Evolutionary conservation across 108 stramenopile genomes (phyloP).

Genomic region (Fistulifera pelliculosa): DNA sequence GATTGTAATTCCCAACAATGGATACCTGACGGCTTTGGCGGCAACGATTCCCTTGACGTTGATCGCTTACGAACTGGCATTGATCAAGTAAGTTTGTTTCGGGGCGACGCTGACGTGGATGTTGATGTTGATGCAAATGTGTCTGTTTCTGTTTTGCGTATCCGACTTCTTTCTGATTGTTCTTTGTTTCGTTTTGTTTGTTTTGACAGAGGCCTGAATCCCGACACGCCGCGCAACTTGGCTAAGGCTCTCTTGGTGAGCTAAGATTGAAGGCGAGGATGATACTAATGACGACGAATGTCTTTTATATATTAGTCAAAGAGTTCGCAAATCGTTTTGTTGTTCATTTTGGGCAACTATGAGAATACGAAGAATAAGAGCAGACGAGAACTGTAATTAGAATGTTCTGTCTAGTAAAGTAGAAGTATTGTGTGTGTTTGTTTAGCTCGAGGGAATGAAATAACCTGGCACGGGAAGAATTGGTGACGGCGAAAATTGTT

Average conservation of each 20-base stretch:
- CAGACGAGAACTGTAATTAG: too few relatives aligned
- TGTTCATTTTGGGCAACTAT: too few relatives aligned
- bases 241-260: constrained; percentile 99
- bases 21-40: constrained; percentile 89
- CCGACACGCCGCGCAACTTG: constrained; percentile 97
- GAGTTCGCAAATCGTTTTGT: too few relatives aligned
- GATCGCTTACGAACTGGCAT: constrained; percentile 96
- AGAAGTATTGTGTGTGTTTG: too few relatives aligned
- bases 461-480: too few relatives aligned
- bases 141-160: constrained; percentile 1
- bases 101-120: not conserved
- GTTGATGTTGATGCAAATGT: constrained; percentile 3
- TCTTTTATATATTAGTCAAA: too few relatives aligned
- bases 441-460: too few relatives aligned
- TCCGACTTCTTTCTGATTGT: not conserved
- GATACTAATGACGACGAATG: not conserved
- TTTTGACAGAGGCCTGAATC: constrained; percentile 80
- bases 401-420: too few relatives aligned
- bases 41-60: constrained; percentile 93
- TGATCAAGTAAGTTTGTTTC: constrained; percentile 55
- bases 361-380: too few relatives aligned
- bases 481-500: too few relatives aligned
- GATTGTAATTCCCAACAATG: constrained; percentile 93
- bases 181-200: too few relatives aligned
- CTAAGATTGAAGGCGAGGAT: constrained; percentile 22